phyloP scores from a whole-genome alignment of 1,284 basidiomycete genomes.

The Erythrobasidium hasegawianum region DNA sequence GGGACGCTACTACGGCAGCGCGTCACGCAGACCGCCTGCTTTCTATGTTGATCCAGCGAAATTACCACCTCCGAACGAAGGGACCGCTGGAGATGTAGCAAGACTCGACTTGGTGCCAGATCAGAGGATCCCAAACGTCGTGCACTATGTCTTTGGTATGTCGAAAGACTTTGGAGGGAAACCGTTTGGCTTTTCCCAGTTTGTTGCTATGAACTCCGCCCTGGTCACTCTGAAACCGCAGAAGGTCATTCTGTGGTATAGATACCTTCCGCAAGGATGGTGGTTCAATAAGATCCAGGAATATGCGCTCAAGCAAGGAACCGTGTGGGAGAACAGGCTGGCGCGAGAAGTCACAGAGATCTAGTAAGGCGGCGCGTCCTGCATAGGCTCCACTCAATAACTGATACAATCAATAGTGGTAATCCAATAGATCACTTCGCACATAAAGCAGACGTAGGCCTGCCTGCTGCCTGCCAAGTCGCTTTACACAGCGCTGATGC shows the following conservation, averaged over 20 bases:
- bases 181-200: slow-evolving; percentile 30
- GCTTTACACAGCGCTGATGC: too few species aligned
- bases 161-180: slow-evolving; percentile 32
- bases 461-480: too few species aligned
- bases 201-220: slow-evolving; percentile 20
- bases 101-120: slow-evolving; percentile 5
- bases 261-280: slow-evolving; percentile 21
- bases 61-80: slow-evolving; percentile 10
- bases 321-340: slow-evolving; percentile 33
- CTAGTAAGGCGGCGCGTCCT: slow-evolving; percentile 12
- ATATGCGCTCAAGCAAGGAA: slow-evolving; percentile 19
- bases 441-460: slow-evolving; percentile 50
- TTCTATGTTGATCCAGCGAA: slow-evolving; percentile 11
- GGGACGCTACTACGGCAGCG: slow-evolving; percentile 10
- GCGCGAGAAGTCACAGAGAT: slow-evolving; percentile 39
- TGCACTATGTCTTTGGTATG: slow-evolving; percentile 33
- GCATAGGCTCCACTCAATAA: neutral
- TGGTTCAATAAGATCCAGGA: slow-evolving; percentile 31
- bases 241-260: slow-evolving; percentile 30
- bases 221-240: slow-evolving; percentile 22
- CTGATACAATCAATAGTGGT: slow-evolving; percentile 36
- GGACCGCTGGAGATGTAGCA: slow-evolving; percentile 2
- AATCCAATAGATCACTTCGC: slow-evolving; percentile 46
- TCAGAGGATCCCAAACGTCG: slow-evolving; percentile 34
- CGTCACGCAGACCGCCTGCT: neutral